Conservation (phyloP, 139 green algal genomes). For the Parachlorella kessleri region DNA sequence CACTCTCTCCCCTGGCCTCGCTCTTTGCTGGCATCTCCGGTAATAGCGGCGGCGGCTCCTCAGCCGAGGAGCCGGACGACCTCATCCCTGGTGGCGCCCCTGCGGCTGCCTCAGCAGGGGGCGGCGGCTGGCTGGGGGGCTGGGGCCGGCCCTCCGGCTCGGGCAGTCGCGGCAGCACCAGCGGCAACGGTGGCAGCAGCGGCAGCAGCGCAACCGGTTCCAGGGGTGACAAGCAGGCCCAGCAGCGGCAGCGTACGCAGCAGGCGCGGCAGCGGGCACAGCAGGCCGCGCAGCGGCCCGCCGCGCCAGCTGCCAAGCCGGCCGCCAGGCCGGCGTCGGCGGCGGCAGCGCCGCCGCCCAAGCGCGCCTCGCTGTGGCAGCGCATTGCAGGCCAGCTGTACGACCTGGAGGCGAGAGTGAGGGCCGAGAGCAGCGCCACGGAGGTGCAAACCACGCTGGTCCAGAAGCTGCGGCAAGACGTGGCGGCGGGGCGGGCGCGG, state of each 20-base stretch:
- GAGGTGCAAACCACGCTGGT: conserved; percentile 46
- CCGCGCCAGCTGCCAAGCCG: neutral
- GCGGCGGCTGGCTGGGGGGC: neutral
- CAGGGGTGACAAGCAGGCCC: neutral
- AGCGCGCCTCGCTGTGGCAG: conserved; percentile 11
- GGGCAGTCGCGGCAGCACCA: conserved; percentile 14
- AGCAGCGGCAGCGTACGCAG: neutral
- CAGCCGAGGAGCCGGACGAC: no score
- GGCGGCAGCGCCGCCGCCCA: conserved; percentile 14
- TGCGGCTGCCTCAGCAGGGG: neutral
- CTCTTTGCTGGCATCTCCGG: no score
- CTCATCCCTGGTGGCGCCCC: no score
- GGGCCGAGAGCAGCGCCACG: conserved; percentile 44
- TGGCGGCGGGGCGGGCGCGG: conserved; percentile 20
- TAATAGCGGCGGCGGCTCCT: no score
- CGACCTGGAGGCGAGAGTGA: conserved; percentile 75
- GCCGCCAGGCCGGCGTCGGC: neutral
- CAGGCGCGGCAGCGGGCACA: neutral
- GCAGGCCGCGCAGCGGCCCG: neutral
- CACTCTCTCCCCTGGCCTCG: no score
- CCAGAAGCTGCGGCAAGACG: conserved; percentile 31
- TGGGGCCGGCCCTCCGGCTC: neutral
- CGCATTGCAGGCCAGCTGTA: conserved; percentile 47
- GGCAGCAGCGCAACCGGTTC: conserved; percentile 3
- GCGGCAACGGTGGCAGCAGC: neutral